Percentiles rank a stretch among this genome's conserved stretches.
Evolutionary conservation across 2,329 filamentous ascomycete species (phyloP).

Genomic region (Epichloe uncinata): DNA sequence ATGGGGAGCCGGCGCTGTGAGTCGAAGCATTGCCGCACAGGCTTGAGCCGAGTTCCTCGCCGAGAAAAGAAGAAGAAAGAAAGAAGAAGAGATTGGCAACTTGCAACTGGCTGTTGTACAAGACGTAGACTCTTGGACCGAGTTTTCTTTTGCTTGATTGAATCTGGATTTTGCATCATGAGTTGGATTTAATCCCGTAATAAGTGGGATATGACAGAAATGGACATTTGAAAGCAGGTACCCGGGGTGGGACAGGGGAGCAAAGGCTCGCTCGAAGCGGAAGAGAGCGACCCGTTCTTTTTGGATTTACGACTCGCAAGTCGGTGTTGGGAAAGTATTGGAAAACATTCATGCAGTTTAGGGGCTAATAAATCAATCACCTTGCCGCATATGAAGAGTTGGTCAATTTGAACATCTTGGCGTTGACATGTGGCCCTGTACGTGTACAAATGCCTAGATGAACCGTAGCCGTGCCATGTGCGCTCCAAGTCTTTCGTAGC

Average conservation of each 20-base stretch:
- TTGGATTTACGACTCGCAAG: neutral
- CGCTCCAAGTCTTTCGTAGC: too few species aligned
- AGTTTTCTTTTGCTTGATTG: neutral
- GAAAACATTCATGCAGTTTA: neutral
- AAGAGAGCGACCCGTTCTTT: neutral
- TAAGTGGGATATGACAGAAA: neutral
- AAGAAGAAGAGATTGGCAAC: too few species aligned
- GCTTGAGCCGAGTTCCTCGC: slow-evolving; percentile 4
- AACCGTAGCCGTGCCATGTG: too few species aligned
- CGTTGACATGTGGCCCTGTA: too few species aligned
- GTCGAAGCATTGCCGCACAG: slow-evolving; percentile 35
- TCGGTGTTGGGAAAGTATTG: neutral
- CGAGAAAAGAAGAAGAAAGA: too few species aligned
- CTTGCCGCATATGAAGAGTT: neutral
- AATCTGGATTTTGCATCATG: neutral
- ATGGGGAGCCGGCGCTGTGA: slow-evolving; percentile 40
- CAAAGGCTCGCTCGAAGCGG: neutral
- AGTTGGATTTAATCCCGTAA: neutral
- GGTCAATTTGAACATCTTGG: neutral
- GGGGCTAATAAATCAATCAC: neutral
- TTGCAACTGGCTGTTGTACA: neutral
- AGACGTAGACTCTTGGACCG: neutral
- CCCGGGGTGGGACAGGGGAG: neutral
- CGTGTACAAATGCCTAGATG: too few species aligned
- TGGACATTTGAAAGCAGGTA: neutral